Base-by-base conservation (phyloP, 164 flowering plant species). In the Kalanchoe fedtschenkoi region DNA sequence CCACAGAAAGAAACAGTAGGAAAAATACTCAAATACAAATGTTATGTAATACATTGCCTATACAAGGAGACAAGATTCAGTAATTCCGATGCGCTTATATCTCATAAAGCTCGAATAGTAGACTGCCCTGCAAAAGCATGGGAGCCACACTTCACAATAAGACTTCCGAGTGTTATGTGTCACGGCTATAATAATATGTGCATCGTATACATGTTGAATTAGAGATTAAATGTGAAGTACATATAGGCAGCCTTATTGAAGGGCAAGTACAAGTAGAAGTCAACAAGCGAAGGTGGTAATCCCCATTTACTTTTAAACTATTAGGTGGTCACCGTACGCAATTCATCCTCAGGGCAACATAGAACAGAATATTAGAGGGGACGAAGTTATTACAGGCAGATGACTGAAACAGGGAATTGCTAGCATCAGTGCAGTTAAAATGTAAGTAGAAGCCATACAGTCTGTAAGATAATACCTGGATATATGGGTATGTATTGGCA, bases 401-500 rank as follows among this genome's bases (percentile, higher is more conserved):
- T 37, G 2, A 17, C 4, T 47, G 10, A 47, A 7, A 21, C 8
- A 15, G 14, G 51, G 15, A 8, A 47, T 2, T n/a, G n/a, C 22
- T 24, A 4, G 22, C 0, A 43, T 43, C 51, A 7, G 22, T n/a
- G 22, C 6, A 43, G 8, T n/a, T 4, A 43, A n/a, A n/a, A 21
- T 4, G 7, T 43, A 5, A n/a, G 51, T 21, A 43, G 0, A 43
- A 7, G 51, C 51, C 17, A 43, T 8, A 19, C 24, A 55, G 17
- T 42, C 33, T 0, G 19, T 26, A 37, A 29, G 17, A 34, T 39
- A 34, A 5, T 81, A 89, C 97, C 96, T 88, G 89, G 39, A 88
- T 85, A 68, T 93, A 88, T 4, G 98, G 98, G 69, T 90, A 93
- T 19, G 98, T 93, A 65, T 90, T 93, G 39, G 98, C 97, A 62